Base-by-base conservation (phyloP, 2,329 filamentous ascomycete genomes). In the Phyllosticta paracitricarpa region DNA sequence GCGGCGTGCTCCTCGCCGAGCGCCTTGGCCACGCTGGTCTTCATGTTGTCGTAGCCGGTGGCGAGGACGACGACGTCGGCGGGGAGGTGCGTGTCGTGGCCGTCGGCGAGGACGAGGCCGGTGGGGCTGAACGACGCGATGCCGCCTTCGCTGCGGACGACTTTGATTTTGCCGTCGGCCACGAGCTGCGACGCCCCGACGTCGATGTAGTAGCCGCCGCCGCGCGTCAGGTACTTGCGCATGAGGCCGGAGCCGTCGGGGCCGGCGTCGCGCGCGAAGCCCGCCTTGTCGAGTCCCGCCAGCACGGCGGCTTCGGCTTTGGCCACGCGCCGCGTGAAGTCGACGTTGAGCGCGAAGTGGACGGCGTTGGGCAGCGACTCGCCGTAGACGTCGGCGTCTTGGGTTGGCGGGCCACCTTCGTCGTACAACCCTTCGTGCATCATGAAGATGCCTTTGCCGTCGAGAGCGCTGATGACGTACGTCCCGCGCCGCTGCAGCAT, bases 131-230 rank as follows among this genome's bases (percentile, higher is more conserved):
- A 78, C 24, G 76, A 72, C 1, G 72, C 68, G 14, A 88, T 81
- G 10, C 83, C 81, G 4, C 81, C 79, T 0, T 63, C 64, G n/a
- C 67, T 67, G 40, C 68, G 66, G 59, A 83, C 83, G 26, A 89
- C 75, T 65, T 83, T 83, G 69, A 89, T 83, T 68, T 83, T 84
- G 0, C 85, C 84, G 12, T 86, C 82, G 2, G 77, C 76, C 62
- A 89, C 86, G 25, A 88, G 77, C 66, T 82, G 72, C 0, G 81
- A 82, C 0, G 81, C 82, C 0, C 87, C 87, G 1, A 88, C 84
- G 63, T 89, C 84, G 64, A 89, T 86, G 71, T 89, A 89, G 68
- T 88, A 89, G 0, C 86, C 86, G 0, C 87, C 86, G 1, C 85
- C 85, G 2, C 83, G 79, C 65, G 85, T 83, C 64, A 86, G 78